Evolutionary conservation across 176 grass and related monocot species (phyloP).

Genomic region (Zoysia pacifica): DNA sequence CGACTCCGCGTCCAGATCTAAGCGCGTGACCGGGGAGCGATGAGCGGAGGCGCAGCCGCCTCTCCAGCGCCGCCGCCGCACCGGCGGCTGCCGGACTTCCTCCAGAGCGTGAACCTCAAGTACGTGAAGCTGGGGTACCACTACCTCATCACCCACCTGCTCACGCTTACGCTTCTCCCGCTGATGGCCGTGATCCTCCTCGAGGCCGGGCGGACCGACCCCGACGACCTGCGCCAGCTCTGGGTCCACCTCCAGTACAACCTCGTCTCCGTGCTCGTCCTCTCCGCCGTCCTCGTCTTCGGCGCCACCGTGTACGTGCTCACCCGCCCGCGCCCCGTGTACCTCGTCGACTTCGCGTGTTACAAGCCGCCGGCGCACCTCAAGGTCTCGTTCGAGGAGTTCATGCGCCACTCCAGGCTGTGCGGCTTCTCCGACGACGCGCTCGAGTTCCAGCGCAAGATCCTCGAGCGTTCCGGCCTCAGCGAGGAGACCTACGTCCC

Average conservation of each 20-base stretch:
- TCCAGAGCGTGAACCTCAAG: constrained; percentile 99
- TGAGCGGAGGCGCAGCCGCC: constrained; percentile 42
- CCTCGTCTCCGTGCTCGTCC: constrained; percentile 76
- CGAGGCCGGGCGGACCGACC: constrained; percentile 84
- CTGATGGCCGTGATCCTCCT: constrained; percentile 86
- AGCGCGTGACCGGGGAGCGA: not conserved
- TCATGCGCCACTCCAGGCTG: constrained; percentile 70
- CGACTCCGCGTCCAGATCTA: constrained; percentile 44
- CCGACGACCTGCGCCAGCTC: constrained; percentile 70
- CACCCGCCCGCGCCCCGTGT: constrained; percentile 74
- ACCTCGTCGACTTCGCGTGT: constrained; percentile 87
- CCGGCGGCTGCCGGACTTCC: constrained; percentile 88
- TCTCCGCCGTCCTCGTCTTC: constrained; percentile 89
- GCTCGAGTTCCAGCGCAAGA: constrained; percentile 93
- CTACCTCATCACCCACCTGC: constrained; percentile 88
- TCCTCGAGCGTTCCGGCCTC: constrained; percentile 87
- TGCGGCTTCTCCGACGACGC: constrained; percentile 64
- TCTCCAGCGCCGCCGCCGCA: constrained; percentile 35
- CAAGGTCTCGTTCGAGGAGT: constrained; percentile 53
- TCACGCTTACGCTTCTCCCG: constrained; percentile 74
- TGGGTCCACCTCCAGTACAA: constrained; percentile 96
- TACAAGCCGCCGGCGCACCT: constrained; percentile 62
- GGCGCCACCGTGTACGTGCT: constrained; percentile 76
- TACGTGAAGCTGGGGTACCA: constrained; percentile 98
- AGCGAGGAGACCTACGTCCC: constrained; percentile 89